Percentiles rank a stretch among this genome's conserved stretches.
Conservation (phyloP, 1,139 yeast genomes). For the Zygotorulaspora mrakii region DNA sequence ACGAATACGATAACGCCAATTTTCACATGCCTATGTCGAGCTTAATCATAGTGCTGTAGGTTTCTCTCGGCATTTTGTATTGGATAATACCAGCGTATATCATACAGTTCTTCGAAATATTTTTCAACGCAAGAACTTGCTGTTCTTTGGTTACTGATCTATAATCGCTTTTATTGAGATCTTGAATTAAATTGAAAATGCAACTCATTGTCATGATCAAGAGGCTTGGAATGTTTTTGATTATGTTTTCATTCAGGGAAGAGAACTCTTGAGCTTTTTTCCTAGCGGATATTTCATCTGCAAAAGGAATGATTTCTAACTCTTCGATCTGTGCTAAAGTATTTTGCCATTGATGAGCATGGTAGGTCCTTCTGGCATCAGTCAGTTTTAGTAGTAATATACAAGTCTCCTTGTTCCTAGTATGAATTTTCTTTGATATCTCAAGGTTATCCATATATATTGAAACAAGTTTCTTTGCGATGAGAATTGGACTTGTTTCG, state of each 20-base stretch:
- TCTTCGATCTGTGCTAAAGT: slow-evolving; percentile 55
- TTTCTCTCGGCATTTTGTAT: slow-evolving; percentile 90
- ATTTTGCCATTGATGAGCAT: slow-evolving; percentile 56
- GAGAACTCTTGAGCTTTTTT: slow-evolving; percentile 55
- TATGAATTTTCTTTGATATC: slow-evolving; percentile 45
- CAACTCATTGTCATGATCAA: slow-evolving; percentile 81
- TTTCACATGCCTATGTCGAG: slow-evolving; percentile 52
- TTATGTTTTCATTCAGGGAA: slow-evolving; percentile 62
- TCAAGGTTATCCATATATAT: slow-evolving; percentile 48
- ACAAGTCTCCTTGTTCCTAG: slow-evolving; percentile 58
- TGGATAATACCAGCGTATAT: slow-evolving; percentile 94
- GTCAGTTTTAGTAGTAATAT: slow-evolving; percentile 62
- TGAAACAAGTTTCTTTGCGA: slow-evolving; percentile 55
- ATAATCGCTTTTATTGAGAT: slow-evolving; percentile 45
- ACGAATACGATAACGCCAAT: not conserved
- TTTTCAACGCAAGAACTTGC: slow-evolving; percentile 55
- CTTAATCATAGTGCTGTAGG: slow-evolving; percentile 68
- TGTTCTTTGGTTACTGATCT: slow-evolving; percentile 47
- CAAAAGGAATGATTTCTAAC: slow-evolving; percentile 62
- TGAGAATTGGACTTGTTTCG: slow-evolving; percentile 45
- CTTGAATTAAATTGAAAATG: slow-evolving; percentile 56
- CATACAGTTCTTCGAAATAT: slow-evolving; percentile 81
- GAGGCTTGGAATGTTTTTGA: slow-evolving; percentile 76
- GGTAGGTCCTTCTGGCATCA: slow-evolving; percentile 60
- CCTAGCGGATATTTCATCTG: slow-evolving; percentile 48